Evolutionary conservation across 2,329 filamentous ascomycete species (phyloP), one percentile per base, ranked within the genome.

Genomic region (Penicillium janthinellum): DNA sequence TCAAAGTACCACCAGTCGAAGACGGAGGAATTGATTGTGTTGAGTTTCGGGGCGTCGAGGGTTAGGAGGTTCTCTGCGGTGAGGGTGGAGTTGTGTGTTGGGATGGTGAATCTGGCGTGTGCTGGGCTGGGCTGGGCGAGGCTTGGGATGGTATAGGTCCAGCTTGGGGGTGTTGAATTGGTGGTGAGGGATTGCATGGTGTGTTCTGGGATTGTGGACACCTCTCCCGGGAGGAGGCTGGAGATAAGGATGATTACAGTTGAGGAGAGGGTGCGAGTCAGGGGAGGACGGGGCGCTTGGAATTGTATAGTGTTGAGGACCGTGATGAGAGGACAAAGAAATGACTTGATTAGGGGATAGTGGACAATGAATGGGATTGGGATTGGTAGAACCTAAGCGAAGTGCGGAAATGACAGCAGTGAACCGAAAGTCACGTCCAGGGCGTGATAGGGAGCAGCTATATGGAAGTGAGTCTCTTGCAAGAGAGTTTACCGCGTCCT

Each of bases 1-100:
- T 79, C 75, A 47, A 78, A 78, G 59, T 77, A 78, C 77, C 77
- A 79, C 75, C 75, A 78, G 64, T 76, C 73, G 48, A 73, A 76
- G 17, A 69, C 69, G 28, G 71, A 66, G 35, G 54, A 17, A 51
- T 74, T 75, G 51, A 75, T 63, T 11, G 41, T 47, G 37, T 58
- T 51, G 7, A 75, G 31, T 48, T 72, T 70, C 0, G 74, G 73
- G 25, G 63, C 49, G 51, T 73, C 70, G 5, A 74, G 61, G 10
- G 54, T 62, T 6, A 65, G 61, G 5, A 65, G 25, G 5, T 48
- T 41, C 6, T 56, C 8, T 11, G 28, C 15, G 15, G 41, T 20
- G 2, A 67, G 58, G 1, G 45, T 56, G 4, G n/a, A 17, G 20
- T n/a, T n/a, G 0, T 55, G 49, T 0, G 59, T 65, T 5, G 56